These are phyloP conservation scores for Dactylellina cionopaga DNA, from an alignment of 2,329 filamentous ascomycete genomes.

Conservation along the genomic window DNA sequence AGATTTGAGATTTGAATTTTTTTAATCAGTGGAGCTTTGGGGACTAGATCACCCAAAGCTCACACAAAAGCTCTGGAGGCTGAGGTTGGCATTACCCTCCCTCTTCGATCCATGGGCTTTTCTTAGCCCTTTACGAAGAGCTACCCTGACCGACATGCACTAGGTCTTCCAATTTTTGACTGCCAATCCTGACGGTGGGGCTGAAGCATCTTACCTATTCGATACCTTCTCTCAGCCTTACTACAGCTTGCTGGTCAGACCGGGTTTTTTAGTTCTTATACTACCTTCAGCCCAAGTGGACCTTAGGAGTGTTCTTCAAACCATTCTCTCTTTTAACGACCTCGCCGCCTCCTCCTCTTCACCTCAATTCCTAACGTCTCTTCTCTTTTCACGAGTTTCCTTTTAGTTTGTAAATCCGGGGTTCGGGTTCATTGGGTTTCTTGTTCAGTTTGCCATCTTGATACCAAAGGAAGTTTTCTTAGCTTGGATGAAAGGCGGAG, in stretches of 20 bases:
- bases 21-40: conserved; percentile 34
- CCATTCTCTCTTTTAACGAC: conserved; percentile 51
- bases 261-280: conserved; percentile 49
- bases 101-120: conserved; percentile 49
- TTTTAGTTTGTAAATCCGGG: conserved; percentile 51
- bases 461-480: conserved; percentile 38
- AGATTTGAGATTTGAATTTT: conserved; percentile 53
- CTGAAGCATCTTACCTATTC: conserved; percentile 51
- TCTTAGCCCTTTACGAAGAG: conserved; percentile 35
- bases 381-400: conserved; percentile 51
- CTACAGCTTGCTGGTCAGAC: conserved; percentile 40
- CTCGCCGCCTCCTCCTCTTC: conserved; percentile 19
- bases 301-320: conserved; percentile 36
- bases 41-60: conserved; percentile 32
- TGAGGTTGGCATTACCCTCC: conserved; percentile 41
- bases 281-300: conserved; percentile 53
- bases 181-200: conserved; percentile 52
- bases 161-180: conserved; percentile 41
- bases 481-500: conserved; percentile 30
- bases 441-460: conserved; percentile 27
- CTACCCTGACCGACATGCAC: conserved; percentile 46
- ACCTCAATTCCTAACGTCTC: conserved; percentile 23
- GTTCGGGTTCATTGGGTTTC: conserved; percentile 52
- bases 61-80: conserved; percentile 40
- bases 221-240: conserved; percentile 51